Percentiles rank a stretch among this genome's conserved stretches.
phyloP scores from a whole-genome alignment of 345 rosid genomes.

The Linum tenue region DNA sequence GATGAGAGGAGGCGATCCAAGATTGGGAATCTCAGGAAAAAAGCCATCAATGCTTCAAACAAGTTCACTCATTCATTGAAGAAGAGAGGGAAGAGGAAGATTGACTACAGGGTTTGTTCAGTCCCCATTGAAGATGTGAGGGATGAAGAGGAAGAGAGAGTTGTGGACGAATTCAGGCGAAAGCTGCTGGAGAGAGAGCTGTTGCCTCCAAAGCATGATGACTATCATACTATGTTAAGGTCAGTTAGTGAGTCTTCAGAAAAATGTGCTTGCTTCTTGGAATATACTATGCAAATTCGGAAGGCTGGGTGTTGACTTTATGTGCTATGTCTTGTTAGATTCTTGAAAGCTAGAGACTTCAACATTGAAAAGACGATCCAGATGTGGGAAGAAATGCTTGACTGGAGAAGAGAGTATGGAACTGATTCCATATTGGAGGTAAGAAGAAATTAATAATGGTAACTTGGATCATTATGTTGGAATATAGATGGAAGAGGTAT shows the following conservation, averaged over 20 bases:
- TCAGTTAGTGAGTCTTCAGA: constrained; percentile 18
- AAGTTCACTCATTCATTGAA: constrained; percentile 88
- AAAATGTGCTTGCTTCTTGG: background rate
- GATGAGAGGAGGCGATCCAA: constrained; percentile 76
- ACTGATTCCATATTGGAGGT: constrained; percentile 85
- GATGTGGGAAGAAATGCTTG: constrained; percentile 98
- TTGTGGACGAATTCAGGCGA: constrained; percentile 58
- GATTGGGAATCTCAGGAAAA: constrained; percentile 78
- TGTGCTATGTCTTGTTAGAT: constrained; percentile 34
- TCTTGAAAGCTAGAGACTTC: constrained; percentile 85
- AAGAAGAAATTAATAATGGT: constrained; percentile 6
- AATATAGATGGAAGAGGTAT: background rate
- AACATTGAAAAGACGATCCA: constrained; percentile 67
- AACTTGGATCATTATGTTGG: background rate
- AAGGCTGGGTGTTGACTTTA: background rate
- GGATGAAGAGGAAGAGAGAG: constrained; percentile 75
- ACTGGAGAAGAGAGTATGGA: constrained; percentile 82
- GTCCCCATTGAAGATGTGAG: constrained; percentile 83
- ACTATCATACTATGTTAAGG: constrained; percentile 86
- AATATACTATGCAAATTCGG: background rate
- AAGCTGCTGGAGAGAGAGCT: constrained; percentile 57
- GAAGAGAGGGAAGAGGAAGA: constrained; percentile 86
- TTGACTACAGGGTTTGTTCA: constrained; percentile 65
- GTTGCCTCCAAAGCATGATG: constrained; percentile 77
- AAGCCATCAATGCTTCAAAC: constrained; percentile 85